Evolutionary conservation across 2,329 filamentous ascomycete species (phyloP).

Genomic region (Epichloe sibirici): DNA sequence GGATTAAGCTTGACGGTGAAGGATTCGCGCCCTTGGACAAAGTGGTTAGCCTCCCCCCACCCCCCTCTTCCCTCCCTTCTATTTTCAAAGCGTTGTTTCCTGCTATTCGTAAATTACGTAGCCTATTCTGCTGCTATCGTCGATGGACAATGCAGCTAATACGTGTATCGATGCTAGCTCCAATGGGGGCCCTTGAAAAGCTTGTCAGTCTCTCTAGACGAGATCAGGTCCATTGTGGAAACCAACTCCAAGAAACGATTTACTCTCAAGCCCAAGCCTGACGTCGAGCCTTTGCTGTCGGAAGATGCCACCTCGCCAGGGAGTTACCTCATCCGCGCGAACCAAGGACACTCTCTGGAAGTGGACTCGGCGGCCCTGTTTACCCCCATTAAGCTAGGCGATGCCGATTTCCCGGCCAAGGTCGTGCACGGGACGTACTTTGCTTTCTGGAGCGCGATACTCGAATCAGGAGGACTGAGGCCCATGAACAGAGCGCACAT

Average conservation of each 20-base stretch:
- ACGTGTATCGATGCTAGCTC: constrained; percentile 25
- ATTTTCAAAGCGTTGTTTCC: neutral
- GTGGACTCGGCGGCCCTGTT: constrained; percentile 60
- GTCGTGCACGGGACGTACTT: constrained; percentile 89
- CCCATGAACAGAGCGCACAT: constrained; percentile 80
- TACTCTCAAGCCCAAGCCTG: constrained; percentile 48
- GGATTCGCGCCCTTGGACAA: constrained; percentile 46
- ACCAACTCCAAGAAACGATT: constrained; percentile 88
- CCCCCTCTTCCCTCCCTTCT: neutral
- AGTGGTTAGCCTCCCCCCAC: constrained; percentile 25
- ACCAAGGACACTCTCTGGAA: constrained; percentile 84
- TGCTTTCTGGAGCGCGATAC: constrained; percentile 62
- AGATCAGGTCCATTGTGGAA: constrained; percentile 57
- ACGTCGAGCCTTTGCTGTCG: constrained; percentile 13
- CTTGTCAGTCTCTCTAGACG: constrained; percentile 61
- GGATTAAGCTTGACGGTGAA: constrained; percentile 43
- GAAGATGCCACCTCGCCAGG: constrained; percentile 34
- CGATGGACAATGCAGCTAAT: neutral
- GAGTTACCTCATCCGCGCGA: constrained; percentile 81
- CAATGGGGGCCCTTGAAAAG: constrained; percentile 48
- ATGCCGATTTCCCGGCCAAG: constrained; percentile 45
- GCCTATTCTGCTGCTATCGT: no score
- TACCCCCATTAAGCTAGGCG: constrained; percentile 49
- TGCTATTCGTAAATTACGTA: no score
- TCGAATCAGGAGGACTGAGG: constrained; percentile 63